Evolutionary conservation across 108 stramenopile species (phyloP), one percentile per base, ranked within the genome.

Genomic region (Pseudonitzschia pungens): DNA sequence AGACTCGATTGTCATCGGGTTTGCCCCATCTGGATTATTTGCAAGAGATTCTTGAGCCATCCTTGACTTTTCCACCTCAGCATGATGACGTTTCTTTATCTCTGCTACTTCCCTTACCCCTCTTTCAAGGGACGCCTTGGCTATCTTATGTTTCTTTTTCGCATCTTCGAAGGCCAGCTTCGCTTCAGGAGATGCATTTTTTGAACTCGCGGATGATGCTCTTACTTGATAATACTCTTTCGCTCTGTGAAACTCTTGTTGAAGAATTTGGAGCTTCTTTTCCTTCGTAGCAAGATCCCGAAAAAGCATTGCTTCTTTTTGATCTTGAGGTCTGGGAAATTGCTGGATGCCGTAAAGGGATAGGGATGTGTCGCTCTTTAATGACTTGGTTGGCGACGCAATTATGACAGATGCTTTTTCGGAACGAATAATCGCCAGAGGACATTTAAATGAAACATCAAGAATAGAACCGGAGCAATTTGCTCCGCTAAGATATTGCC

Each of bases 391-490:
- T 12, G 72, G 52, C 3, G 66, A 36, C 9, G 24, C 24, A 36
- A 65, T 62, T 16, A 50, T 74, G 60, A 29, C 41, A 59, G 58
- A 70, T 21, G 71, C 81, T 70, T 92, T 94, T 60, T 94, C 93
- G 50, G 90, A 84, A 71, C 93, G 75, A 51, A 94, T 90, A 14
- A 94, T 89, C 0, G 86, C 90, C 24, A 94, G 82, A 36, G 93
- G 93, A n/a, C 86, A 72, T 65, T 92, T 92, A 65, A 96, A 90
- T 60, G 87, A 90, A 21, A 92, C 75, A 70, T 89, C 92, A 0
- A 96, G 78, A 33, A 93, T 41, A 73, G 83, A 89, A 20, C 80
- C 81, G 20, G 89, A 89, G 68, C 87, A 87, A 51, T 91, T 86
- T n/a, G n/a, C n/a, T 8, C 72, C 70, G 43, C 78, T 76, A 16